Conservation (phyloP, 2,329 filamentous ascomycete genomes). For the Ceratocystiopsis minuta region DNA sequence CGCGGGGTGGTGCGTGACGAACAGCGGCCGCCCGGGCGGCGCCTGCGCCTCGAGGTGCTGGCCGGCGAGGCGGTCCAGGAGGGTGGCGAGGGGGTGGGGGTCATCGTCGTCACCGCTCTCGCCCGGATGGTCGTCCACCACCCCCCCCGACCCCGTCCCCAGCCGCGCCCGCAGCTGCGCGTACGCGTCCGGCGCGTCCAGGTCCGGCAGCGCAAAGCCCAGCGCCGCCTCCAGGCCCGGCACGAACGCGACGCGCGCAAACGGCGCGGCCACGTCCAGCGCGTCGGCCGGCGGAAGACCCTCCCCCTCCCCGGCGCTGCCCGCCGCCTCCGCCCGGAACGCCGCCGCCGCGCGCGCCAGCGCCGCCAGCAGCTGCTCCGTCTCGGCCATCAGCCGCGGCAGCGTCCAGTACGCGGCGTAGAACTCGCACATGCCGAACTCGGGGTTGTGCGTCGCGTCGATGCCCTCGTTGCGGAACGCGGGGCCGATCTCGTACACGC, state of each 20-base stretch:
- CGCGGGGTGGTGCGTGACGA: slow-evolving; percentile 78
- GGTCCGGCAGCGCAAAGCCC: slow-evolving; percentile 45
- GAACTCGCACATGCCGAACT: slow-evolving; percentile 96
- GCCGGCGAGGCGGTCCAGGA: slow-evolving; percentile 67
- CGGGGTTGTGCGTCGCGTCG: slow-evolving; percentile 84
- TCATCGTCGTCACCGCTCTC: slow-evolving; percentile 43
- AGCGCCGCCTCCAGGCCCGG: slow-evolving; percentile 56
- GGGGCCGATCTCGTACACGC: slow-evolving; percentile 82
- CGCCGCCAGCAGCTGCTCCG: slow-evolving; percentile 48
- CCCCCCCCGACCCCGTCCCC: slow-evolving; percentile 19
- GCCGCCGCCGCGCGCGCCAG: slow-evolving; percentile 26
- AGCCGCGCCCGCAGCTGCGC: slow-evolving; percentile 31
- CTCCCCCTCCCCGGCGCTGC: no score
- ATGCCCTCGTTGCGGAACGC: slow-evolving; percentile 88
- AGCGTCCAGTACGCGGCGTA: slow-evolving; percentile 75
- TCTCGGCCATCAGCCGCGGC: slow-evolving; percentile 54
- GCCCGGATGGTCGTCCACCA: slow-evolving; percentile 30
- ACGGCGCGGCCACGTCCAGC: slow-evolving; percentile 20
- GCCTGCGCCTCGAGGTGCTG: slow-evolving; percentile 51
- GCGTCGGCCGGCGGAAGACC: no score
- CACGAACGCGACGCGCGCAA: slow-evolving; percentile 62
- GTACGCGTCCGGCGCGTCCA: slow-evolving; percentile 36
- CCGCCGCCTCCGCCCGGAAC: slow-evolving; percentile 10
- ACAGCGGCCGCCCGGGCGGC: slow-evolving; percentile 48
- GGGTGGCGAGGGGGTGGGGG: slow-evolving; percentile 40